Conservation (phyloP, 192 early-diverging fungal species). For the Thoreauomyces humboldtii region DNA sequence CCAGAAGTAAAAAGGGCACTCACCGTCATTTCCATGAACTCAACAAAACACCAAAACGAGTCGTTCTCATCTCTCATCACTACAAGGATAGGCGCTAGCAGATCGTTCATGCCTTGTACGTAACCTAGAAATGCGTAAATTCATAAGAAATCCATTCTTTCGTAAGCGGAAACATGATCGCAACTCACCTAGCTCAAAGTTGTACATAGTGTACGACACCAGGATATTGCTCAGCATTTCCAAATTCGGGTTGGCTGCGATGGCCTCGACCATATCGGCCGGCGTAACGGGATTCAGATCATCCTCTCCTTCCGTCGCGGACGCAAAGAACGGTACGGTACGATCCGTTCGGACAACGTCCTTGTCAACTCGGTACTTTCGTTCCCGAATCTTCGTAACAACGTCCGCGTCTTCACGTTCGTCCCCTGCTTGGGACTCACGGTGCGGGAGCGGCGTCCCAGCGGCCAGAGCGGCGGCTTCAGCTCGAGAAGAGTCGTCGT, state of each 20-base stretch:
- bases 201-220: constrained; percentile 87
- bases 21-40: constrained; percentile 87
- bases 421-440: constrained; percentile 41
- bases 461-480: constrained; percentile 6
- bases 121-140: constrained; percentile 35
- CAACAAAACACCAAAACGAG: constrained; percentile 90
- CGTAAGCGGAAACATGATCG: no score
- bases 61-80: constrained; percentile 86
- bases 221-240: constrained; percentile 89
- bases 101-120: constrained; percentile 90
- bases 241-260: constrained; percentile 71
- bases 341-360: constrained; percentile 97
- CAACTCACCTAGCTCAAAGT: constrained; percentile 62
- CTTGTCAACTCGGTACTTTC: constrained; percentile 74
- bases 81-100: constrained; percentile 85
- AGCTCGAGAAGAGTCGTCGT: constrained; percentile 31
- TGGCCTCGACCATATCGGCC: constrained; percentile 31
- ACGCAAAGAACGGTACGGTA: constrained; percentile 72
- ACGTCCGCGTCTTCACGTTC: constrained; percentile 53
- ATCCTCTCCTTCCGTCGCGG: constrained; percentile 6
- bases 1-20: constrained; percentile 4
- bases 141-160: constrained; percentile 16
- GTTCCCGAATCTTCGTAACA: constrained; percentile 46
- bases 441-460: not conserved
- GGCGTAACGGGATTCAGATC: constrained; percentile 54